Evolutionary conservation across 2,329 filamentous ascomycete genomes (phyloP).

Genomic region (Cryoendolithus antarcticus): DNA sequence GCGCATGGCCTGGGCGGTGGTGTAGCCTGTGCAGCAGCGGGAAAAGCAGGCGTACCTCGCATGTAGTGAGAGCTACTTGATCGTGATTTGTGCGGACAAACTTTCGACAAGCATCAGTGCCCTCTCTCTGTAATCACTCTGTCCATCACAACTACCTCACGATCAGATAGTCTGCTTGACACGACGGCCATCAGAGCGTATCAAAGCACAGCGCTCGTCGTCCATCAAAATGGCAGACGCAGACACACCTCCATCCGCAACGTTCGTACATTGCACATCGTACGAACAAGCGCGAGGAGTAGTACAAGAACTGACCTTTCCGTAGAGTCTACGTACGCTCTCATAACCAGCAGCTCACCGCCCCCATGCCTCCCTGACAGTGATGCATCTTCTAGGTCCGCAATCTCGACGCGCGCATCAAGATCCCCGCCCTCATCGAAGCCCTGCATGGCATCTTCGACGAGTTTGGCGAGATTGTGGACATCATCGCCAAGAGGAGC

Average conservation of each 20-base stretch:
- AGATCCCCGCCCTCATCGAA: slow-evolving; percentile 62
- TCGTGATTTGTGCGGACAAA: no score
- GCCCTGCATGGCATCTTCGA: slow-evolving; percentile 68
- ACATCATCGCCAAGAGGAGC: slow-evolving; percentile 80
- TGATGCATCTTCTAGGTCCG: slow-evolving; percentile 33
- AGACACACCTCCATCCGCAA: slow-evolving; percentile 22
- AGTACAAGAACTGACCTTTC: slow-evolving; percentile 11
- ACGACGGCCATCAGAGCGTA: no score
- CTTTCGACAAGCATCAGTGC: no score
- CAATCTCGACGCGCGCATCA: slow-evolving; percentile 88
- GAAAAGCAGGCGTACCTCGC: no score
- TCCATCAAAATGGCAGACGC: slow-evolving; percentile 3
- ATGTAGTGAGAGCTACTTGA: no score
- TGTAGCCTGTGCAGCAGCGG: no score
- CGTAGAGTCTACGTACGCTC: slow-evolving; percentile 22
- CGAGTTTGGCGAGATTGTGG: slow-evolving; percentile 75
- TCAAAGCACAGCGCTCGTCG: no score
- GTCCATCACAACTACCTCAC: no score
- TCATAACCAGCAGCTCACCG: not conserved
- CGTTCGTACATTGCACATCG: slow-evolving; percentile 31
- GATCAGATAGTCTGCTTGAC: no score
- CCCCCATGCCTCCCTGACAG: not conserved
- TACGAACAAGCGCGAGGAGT: slow-evolving; percentile 23
- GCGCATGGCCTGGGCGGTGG: no score
- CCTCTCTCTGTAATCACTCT: no score